Conservation (phyloP, 1,139 yeast species). For the Citeromyces hawaiiensis region DNA sequence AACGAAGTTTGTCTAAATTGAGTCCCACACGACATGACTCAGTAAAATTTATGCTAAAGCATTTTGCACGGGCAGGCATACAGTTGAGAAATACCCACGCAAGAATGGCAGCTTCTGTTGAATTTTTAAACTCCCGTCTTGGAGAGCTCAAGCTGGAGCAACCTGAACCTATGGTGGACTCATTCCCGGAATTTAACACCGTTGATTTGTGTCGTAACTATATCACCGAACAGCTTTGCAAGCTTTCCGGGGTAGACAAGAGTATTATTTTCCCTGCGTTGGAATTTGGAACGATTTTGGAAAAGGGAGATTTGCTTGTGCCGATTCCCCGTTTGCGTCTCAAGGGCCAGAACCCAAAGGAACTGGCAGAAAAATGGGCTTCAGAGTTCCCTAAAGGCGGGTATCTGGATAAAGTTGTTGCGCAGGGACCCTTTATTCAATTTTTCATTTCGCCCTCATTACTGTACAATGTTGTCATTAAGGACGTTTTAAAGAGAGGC, state of each 20-base stretch:
- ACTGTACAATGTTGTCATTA: constrained; percentile 55
- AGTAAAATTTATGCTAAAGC: no score
- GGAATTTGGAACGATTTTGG: constrained; percentile 77
- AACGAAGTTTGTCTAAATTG: no score
- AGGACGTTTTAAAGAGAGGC: constrained; percentile 51
- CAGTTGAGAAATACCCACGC: background rate
- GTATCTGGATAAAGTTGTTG: constrained; percentile 54
- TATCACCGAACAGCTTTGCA: constrained; percentile 66
- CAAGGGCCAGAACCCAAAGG: constrained; percentile 68
- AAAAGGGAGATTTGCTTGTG: constrained; percentile 84
- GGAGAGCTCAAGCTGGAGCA: constrained; percentile 16
- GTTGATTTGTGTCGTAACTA: constrained; percentile 81
- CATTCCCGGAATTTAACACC: constrained; percentile 63
- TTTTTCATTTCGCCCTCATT: constrained; percentile 64
- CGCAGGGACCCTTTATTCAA: constrained; percentile 88
- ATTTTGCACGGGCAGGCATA: no score
- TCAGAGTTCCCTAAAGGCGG: constrained; percentile 52
- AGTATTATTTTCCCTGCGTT: constrained; percentile 68
- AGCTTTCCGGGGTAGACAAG: constrained; percentile 60
- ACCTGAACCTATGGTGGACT: constrained; percentile 26
- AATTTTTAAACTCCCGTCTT: constrained; percentile 14
- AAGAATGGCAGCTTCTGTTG: constrained; percentile 9
- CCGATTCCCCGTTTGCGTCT: constrained; percentile 91
- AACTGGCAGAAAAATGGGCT: constrained; percentile 79
- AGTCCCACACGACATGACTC: constrained; percentile 3